Base-by-base conservation (phyloP, 306 rosid species). In the Begonia loranthoides region DNA sequence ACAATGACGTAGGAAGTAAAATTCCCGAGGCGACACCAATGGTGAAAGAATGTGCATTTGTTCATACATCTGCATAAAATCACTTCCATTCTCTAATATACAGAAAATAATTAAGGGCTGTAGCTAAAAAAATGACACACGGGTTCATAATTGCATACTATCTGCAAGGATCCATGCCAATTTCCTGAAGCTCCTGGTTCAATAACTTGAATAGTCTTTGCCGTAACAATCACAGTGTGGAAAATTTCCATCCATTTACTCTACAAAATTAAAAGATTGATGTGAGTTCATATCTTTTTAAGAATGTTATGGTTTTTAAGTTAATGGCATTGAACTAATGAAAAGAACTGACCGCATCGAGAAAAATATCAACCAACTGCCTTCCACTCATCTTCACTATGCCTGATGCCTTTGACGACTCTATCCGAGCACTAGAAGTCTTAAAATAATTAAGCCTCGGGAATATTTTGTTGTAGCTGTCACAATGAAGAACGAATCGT, bases 41-140 rank as follows among this genome's bases (percentile, higher is more conserved):
- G 79, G 94, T 9, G 96, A 84, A 15, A 83, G 79, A 61, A 70
- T 64, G 65, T 84, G 96, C 76, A 81, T 66, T 59, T 87, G 70
- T 50, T 66, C 86, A 54, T 69, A 53, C 86, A 84, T 79, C 96
- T 87, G 76, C 64, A 69, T 28, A 15, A 14, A 41, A 15, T 52
- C 14, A 66, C 49, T 13, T 33, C 0, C 44, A 13, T 69, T 53
- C 22, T 65, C 10, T 21, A 56, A 51, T 9, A 40, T 15, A 13
- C 8, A 34, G 12, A 24, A n/a, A 24, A 41, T 38, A 50, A 55
- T 15, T 28, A 21, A 22, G 40, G 24, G 12, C n/a, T 10, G 33
- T 17, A 5, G 1, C 10, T 4, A 39, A 45, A 48, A 15, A 60
- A 62, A 21, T 15, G 6, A 9, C 0, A 2, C 9, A 9, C 3